phyloP scores from a whole-genome alignment of 1,284 basidiomycete genomes.

The Naganishia cerealis region DNA sequence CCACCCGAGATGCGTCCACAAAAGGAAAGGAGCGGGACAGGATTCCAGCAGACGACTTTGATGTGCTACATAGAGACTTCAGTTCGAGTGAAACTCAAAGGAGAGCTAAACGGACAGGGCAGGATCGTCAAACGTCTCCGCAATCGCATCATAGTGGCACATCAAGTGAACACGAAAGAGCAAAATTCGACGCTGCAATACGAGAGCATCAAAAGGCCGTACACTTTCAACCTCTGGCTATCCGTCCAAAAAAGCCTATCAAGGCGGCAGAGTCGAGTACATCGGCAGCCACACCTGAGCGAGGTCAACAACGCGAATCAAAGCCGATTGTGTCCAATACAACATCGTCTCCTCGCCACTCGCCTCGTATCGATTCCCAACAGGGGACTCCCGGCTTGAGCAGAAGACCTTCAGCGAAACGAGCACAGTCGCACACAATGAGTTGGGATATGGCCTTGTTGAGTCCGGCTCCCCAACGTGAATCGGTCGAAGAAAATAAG shows the following conservation, averaged over 20 bases:
- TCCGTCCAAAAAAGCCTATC: neutral
- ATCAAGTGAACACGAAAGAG: slow-evolving; percentile 12
- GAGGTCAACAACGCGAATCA: neutral
- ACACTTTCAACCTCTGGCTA: neutral
- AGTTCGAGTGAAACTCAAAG: neutral
- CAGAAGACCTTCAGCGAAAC: slow-evolving; percentile 7
- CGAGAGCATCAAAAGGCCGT: slow-evolving; percentile 3
- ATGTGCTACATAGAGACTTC: neutral
- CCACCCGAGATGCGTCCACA: neutral
- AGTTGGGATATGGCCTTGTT: slow-evolving; percentile 25
- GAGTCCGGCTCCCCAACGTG: slow-evolving; percentile 9
- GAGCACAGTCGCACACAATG: slow-evolving; percentile 10
- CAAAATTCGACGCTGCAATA: slow-evolving; percentile 17
- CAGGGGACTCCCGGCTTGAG: neutral
- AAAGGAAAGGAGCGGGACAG: slow-evolving; percentile 10
- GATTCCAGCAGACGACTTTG: slow-evolving; percentile 16
- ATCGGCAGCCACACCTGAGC: neutral
- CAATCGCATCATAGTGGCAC: neutral
- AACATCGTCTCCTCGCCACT: neutral
- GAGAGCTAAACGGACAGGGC: neutral
- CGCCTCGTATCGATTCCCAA: neutral
- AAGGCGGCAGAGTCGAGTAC: neutral
- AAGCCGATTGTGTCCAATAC: neutral
- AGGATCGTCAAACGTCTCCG: neutral
- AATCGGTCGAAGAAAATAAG: slow-evolving; percentile 3